Percentiles rank a stretch among this genome's conserved stretches.
phyloP scores from a whole-genome alignment of 768 basidiomycete species.

The Pulveroboletus sp. region DNA sequence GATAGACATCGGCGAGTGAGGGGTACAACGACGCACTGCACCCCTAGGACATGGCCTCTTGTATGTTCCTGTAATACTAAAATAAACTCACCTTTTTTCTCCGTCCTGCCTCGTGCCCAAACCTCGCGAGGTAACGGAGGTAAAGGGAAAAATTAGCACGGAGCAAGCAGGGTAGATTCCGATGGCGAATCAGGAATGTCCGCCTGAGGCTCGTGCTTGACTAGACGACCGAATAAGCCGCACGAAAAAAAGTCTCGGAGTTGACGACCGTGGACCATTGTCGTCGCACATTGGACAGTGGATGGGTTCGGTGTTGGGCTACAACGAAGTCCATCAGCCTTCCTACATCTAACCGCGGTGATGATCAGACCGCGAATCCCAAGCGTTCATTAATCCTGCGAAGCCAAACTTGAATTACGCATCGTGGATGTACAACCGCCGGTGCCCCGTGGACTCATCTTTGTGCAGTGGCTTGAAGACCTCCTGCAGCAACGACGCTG shows the following conservation, averaged over 20 bases:
- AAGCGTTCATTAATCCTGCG: not conserved
- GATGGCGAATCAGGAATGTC: not conserved
- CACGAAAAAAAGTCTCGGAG: not conserved
- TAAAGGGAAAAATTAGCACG: not conserved
- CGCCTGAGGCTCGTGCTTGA: not conserved
- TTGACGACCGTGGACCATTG: not conserved
- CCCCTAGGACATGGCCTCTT: not conserved
- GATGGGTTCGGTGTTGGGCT: not conserved
- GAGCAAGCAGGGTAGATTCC: not conserved
- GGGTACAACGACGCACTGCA: not conserved
- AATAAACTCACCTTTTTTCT: not conserved
- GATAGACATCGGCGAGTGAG: not conserved
- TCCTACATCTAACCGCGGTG: not conserved
- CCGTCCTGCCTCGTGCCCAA: not conserved
- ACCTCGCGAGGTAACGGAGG: not conserved
- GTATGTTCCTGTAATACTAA: not conserved
- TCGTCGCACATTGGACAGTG: not conserved
- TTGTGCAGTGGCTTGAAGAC: not conserved
- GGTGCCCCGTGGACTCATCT: not conserved
- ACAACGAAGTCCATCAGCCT: not conserved
- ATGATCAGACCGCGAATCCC: not conserved
- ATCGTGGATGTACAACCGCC: not conserved
- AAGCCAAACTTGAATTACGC: not conserved
- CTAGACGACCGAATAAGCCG: not conserved
- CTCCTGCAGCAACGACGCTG: not conserved